Percentiles rank a stretch among this genome's conserved stretches.
Evolutionary conservation across 441 rosid species (phyloP).

Genomic region (Populus hybrid): DNA sequence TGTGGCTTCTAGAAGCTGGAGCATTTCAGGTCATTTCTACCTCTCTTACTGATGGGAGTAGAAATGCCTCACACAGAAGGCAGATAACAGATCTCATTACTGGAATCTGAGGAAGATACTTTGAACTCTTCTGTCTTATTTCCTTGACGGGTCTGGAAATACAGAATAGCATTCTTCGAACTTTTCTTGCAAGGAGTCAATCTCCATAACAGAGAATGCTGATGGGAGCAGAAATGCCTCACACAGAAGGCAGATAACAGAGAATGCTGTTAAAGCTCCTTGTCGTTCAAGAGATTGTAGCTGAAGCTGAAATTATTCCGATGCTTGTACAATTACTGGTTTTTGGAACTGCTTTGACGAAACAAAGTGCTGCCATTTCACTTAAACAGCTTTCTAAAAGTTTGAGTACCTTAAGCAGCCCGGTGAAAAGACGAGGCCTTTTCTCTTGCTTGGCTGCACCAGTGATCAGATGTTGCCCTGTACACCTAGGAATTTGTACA

Average conservation of each 20-base stretch:
- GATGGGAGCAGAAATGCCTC: slow-evolving; percentile 16
- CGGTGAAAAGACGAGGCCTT: slow-evolving; percentile 1
- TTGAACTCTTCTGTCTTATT: too few relatives aligned
- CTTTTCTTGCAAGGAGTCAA: too few relatives aligned
- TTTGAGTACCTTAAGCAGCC: slow-evolving; percentile 25
- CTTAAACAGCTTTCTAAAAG: slow-evolving; percentile 40
- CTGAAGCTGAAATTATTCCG: slow-evolving; percentile 25
- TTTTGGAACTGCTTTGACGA: slow-evolving; percentile 31
- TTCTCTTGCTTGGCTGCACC: slow-evolving; percentile 23
- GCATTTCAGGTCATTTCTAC: slow-evolving; percentile 20
- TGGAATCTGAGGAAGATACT: too few relatives aligned
- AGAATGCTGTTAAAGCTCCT: slow-evolving; percentile 27
- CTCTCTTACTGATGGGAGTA: slow-evolving; percentile 14
- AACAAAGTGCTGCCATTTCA: slow-evolving; percentile 33
- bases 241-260: slow-evolving; percentile 14
- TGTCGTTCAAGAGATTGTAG: slow-evolving; percentile 37
- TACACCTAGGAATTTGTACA: slow-evolving; percentile 32
- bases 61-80: too few relatives aligned
- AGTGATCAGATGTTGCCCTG: slow-evolving; percentile 25
- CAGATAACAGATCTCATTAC: too few relatives aligned
- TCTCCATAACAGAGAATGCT: background rate
- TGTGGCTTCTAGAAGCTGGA: slow-evolving; percentile 35
- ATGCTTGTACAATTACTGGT: slow-evolving; percentile 25
- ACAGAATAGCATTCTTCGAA: too few relatives aligned
- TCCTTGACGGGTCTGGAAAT: too few relatives aligned